Base-by-base conservation (phyloP, 2,329 filamentous ascomycete species). In the Penicillium vulpinum region DNA sequence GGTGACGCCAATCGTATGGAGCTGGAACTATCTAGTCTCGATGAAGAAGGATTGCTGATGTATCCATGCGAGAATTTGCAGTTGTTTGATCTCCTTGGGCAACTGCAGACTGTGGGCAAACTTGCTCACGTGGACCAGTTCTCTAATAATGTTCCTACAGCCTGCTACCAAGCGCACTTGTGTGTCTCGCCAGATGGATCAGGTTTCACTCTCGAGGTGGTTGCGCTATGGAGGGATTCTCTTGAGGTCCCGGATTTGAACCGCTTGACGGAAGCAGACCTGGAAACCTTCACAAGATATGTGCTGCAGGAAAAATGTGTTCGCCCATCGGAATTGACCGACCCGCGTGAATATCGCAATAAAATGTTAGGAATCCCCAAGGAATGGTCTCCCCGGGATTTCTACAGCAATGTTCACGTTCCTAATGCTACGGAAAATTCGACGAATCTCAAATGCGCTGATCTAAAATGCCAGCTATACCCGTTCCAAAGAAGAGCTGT, bases 401-500 rank as follows among this genome's bases (percentile, higher is more conserved):
- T 81, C 58, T 81, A 81, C 51, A 72, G 78, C 28, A 78, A 73
- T 63, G 78, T 80, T 39, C 73, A 80, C 63, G 75, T 80, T 24
- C 78, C 78, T 13, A 61, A 63, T 21, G 64, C 73, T 35, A 67
- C 67, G 3, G 56, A 67, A 13, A 62, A 62, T n/a, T 73, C 75
- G 5, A 67, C 69, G 33, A 61, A 72, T 7, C 62, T 79, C 7
- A 66, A 71, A 36, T 75, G 72, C 55, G 66, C 73, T 26, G 51
- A 63, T 24, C 56, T 77, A 26, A 62, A 71, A 21, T 77, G 72
- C 49, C 59, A 73, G 26, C 70, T 81, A n/a, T 81, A 77, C 58
- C 77, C 79, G 3, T 81, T 81, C 52, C 79, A 81, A 56, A 70
- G 71, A 54, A 75, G 79, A 58, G 75, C 78, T 8, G 72, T 81